These are phyloP conservation scores for Barnettozyma hawaiiensis DNA, from an alignment of 1,139 yeast species.

Conservation along the genomic window DNA sequence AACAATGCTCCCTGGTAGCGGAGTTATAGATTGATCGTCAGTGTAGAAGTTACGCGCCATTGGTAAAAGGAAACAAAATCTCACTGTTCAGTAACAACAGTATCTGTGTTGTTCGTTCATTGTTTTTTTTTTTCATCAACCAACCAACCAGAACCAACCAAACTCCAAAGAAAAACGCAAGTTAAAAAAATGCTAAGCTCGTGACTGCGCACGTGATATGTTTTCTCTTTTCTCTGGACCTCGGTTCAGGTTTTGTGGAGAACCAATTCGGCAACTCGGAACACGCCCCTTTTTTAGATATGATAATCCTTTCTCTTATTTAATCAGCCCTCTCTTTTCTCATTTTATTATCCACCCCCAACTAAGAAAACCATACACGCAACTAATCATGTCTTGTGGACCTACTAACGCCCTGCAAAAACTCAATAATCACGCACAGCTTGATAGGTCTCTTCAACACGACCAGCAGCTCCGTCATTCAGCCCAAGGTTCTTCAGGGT, in stretches of 20 bases:
- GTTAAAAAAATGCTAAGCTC: neutral
- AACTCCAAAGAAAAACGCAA: too few relatives aligned
- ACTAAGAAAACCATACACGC: too few relatives aligned
- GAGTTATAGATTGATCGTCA: slow-evolving; percentile 46
- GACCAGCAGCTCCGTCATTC: slow-evolving; percentile 15
- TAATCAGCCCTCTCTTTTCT: too few relatives aligned
- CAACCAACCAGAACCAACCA: neutral
- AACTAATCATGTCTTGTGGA: slow-evolving; percentile 19
- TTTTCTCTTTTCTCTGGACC: too few relatives aligned
- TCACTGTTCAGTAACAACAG: too few relatives aligned
- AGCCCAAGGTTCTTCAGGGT: slow-evolving; percentile 9
- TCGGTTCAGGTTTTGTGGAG: slow-evolving; percentile 1
- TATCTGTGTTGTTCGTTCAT: too few relatives aligned
- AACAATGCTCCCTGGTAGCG: slow-evolving; percentile 49
- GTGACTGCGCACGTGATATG: neutral
- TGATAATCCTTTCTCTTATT: neutral
- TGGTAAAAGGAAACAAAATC: too few relatives aligned
- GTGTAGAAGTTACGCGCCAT: slow-evolving; percentile 43
- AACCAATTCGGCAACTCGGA: neutral
- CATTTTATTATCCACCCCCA: too few relatives aligned
- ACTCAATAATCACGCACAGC: slow-evolving; percentile 22
- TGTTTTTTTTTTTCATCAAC: too few relatives aligned
- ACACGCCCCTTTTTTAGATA: too few relatives aligned
- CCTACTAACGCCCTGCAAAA: slow-evolving; percentile 25
- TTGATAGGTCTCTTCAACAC: slow-evolving; percentile 26